phyloP scores from a whole-genome alignment of 108 stramenopile species.

The Cyclostephanos tholiformis region DNA sequence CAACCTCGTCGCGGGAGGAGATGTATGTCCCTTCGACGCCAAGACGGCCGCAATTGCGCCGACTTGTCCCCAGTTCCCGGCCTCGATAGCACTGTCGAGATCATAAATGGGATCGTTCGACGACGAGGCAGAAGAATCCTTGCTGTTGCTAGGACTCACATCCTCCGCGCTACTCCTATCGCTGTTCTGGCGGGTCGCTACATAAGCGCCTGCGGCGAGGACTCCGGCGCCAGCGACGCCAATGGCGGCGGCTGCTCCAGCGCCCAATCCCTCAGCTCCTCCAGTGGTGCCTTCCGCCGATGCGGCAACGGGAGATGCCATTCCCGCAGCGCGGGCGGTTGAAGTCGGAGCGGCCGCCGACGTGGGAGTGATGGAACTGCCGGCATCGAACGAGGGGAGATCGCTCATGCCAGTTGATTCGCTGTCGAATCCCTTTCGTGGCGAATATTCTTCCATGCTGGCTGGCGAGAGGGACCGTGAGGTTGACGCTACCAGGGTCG shows the following conservation, averaged over 20 bases:
- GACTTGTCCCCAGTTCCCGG: slow-evolving; percentile 89
- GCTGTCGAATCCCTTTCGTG: neutral
- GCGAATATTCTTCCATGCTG: slow-evolving; percentile 8
- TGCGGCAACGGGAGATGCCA: slow-evolving; percentile 27
- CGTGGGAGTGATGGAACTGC: neutral
- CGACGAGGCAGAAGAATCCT: neutral
- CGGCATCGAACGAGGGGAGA: neutral
- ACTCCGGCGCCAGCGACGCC: slow-evolving; percentile 54
- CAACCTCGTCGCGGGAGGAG: slow-evolving; percentile 14
- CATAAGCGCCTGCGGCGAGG: slow-evolving; percentile 34
- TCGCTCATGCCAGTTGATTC: slow-evolving; percentile 17
- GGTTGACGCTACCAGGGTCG: slow-evolving; percentile 35
- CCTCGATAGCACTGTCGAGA: slow-evolving; percentile 77
- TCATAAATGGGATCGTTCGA: slow-evolving; percentile 50
- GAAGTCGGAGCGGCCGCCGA: neutral
- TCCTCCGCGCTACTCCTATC: slow-evolving; percentile 10
- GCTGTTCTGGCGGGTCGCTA: slow-evolving; percentile 23
- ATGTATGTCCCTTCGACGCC: slow-evolving; percentile 47
- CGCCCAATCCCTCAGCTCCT: slow-evolving; percentile 8
- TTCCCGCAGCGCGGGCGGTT: slow-evolving; percentile 34
- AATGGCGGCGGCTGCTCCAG: slow-evolving; percentile 47
- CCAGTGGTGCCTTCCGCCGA: slow-evolving; percentile 3
- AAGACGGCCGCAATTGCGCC: slow-evolving; percentile 83
- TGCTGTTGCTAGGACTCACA: slow-evolving; percentile 5
- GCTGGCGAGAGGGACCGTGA: slow-evolving; percentile 1